Evolutionary conservation across 2,329 filamentous ascomycete species (phyloP), one percentile per base, ranked within the genome.

Genomic region (Aureobasidium sp.): DNA sequence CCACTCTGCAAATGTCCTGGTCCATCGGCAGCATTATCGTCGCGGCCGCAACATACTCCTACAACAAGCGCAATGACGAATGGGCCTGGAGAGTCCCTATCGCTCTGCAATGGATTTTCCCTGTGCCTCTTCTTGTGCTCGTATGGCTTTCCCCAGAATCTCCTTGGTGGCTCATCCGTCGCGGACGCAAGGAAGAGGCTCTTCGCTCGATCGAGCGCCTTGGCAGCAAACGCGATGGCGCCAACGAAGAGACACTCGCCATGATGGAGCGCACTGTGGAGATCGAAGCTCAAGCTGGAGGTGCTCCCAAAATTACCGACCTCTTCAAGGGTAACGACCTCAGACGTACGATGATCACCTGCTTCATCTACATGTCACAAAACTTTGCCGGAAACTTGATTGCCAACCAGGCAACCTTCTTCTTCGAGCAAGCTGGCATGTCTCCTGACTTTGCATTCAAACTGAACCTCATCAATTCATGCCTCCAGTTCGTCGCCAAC

Each of bases 1-100:
- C 79, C 65, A 83, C 79, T 74, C 60, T 84, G 66, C 80, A 84
- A 68, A 82, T 83, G 79, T 80, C 79, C 69, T 84, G 80, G 80
- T 75, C 79, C 21, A 77, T 84, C 62, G 80, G 80, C 21, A 64
- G 68, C 30, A 83, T 83, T 62, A 79, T 83, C 55, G 80, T 83
- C 21, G 76, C 72, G 27, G 79, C 68, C 55, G 73, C 79, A 57
- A 77, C 77, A 47, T 83, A 78, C 64, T 62, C 66, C 44, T 81
- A 80, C 69, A 71, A 80, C 57, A 63, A 61, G 34, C 62, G 57
- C 38, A 0, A 54, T 12, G 55, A 66, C 57, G 22, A 63, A 3
- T 56, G 47, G 7, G 68, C 75, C 0, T 78, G 74, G 65, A 70
- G 76, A 59, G 64, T 78, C 21, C 78, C 77, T 17, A 74, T 79